Percentiles rank a stretch among this genome's conserved stretches.
These are phyloP conservation scores for Neurospora sp. DNA, from an alignment of 495 filamentous ascomycete species.

Conservation along the genomic window DNA sequence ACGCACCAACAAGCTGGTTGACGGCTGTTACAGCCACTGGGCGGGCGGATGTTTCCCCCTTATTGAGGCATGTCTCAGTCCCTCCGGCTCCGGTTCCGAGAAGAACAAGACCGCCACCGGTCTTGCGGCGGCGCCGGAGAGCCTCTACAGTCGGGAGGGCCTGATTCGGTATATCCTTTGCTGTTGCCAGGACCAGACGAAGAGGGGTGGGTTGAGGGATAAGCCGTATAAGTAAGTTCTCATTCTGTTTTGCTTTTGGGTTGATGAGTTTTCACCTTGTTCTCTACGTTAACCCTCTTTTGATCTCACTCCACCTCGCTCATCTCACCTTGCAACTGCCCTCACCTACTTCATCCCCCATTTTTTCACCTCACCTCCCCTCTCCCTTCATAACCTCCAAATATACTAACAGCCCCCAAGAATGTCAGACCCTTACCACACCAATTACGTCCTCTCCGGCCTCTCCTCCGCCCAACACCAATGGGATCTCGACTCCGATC, in stretches of 20 bases:
- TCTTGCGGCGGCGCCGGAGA: constrained; percentile 15
- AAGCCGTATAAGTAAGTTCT: constrained; percentile 78
- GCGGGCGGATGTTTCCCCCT: constrained; percentile 90
- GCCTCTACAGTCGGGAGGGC: constrained; percentile 73
- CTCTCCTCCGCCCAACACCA: constrained; percentile 71
- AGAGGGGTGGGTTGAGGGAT: constrained; percentile 74
- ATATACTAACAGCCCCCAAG: constrained; percentile 28
- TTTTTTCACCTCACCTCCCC: constrained; percentile 3
- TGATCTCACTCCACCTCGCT: too few relatives aligned
- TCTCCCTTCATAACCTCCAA: too few relatives aligned
- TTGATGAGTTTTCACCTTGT: too few relatives aligned
- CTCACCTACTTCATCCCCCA: too few relatives aligned
- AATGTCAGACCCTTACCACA: constrained; percentile 78
- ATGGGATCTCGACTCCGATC: constrained; percentile 43
- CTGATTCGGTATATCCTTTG: constrained; percentile 77
- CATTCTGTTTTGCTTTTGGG: neutral
- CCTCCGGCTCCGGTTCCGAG: constrained; percentile 7
- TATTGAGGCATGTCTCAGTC: constrained; percentile 65
- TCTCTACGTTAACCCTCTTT: too few relatives aligned
- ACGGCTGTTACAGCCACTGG: constrained; percentile 98
- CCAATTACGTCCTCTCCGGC: constrained; percentile 80
- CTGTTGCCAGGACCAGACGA: constrained; percentile 66
- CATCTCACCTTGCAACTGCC: too few relatives aligned
- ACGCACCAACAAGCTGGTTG: constrained; percentile 95
- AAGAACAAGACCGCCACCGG: neutral